Conservation (phyloP, 306 rosid species). For the Begonia masoniana region DNA sequence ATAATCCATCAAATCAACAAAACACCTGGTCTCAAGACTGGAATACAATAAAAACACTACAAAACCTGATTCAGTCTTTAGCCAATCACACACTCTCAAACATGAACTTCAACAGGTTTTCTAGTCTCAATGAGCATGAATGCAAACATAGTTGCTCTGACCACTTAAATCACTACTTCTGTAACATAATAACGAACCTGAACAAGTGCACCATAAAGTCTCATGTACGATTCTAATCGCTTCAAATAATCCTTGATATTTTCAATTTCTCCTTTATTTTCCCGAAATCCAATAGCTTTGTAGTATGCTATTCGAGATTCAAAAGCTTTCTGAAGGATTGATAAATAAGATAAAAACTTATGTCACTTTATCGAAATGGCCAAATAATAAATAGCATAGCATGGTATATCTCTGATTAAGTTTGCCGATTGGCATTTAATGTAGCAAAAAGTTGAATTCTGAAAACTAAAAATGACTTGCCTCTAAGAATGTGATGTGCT, state of each 20-base stretch:
- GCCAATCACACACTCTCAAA: too few relatives aligned
- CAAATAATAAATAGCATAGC: background rate
- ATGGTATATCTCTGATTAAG: background rate
- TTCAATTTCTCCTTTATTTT: slow-evolving; percentile 50
- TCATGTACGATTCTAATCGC: slow-evolving; percentile 61
- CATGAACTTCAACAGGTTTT: too few relatives aligned
- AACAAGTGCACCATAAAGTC: slow-evolving; percentile 65
- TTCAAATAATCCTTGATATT: slow-evolving; percentile 44
- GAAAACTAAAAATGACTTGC: slow-evolving; percentile 19
- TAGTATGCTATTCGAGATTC: slow-evolving; percentile 56
- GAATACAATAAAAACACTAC: too few relatives aligned
- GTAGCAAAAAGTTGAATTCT: too few relatives aligned
- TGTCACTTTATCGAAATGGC: slow-evolving; percentile 9
- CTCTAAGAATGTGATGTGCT: slow-evolving; percentile 54
- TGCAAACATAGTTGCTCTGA: too few relatives aligned
- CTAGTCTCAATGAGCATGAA: too few relatives aligned
- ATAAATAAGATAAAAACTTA: background rate
- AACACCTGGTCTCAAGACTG: too few relatives aligned
- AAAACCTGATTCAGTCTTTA: too few relatives aligned
- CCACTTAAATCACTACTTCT: slow-evolving; percentile 2
- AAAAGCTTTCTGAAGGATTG: slow-evolving; percentile 35
- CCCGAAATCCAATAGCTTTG: slow-evolving; percentile 59
- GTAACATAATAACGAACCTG: slow-evolving; percentile 41
- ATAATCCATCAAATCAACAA: too few relatives aligned
- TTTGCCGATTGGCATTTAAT: too few relatives aligned